Base-by-base conservation (phyloP, 495 filamentous ascomycete species). In the Penicillium parvum region DNA sequence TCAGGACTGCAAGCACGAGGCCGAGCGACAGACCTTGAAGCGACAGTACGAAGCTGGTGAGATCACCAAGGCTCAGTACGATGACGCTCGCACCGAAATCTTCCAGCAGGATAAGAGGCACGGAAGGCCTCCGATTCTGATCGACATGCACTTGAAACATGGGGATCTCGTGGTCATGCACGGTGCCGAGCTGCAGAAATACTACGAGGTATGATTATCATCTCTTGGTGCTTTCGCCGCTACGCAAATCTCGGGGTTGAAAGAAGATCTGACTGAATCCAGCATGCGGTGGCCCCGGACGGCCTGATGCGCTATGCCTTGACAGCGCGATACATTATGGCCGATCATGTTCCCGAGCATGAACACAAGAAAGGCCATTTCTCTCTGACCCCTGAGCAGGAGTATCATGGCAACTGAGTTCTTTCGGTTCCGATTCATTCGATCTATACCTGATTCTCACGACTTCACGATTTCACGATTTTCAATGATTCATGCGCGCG, bases 151-250 rank as follows among this genome's bases (percentile, higher is more conserved):
- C 1, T 71, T 95, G 21, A 58, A 75, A 21, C 90, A 95, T 57
- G 90, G 90, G 0, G 88, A 94, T 54, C 71, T 90, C 32, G 73
- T 94, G 18, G 73, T 94, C 2, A 95, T 95, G 90, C 78, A 88
- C 53, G 89, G 88, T 0, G 66, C 66, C 0, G 55, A 68, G 1
- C 77, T 95, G 20, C 90, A 95, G 53, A 75, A 76, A 47, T 72
- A 75, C 21, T 91, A 81, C 45, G 86, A 90, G 61, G 85, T 84
- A 55, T 37, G 73, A 38, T 2, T 9, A 3, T 27, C n/a, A 11
- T 27, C 25, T 27, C n/a, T 27, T 27, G 25, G 3, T 27, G 9
- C 8, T 9, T 11, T 27, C 25, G 25, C n/a, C n/a, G n/a, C 16
- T 17, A 0, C 11, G 4, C 11, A 18, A 3, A 1, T 7, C 4